A percentile compares a stretch with the other conserved stretches of the same genome.
phyloP scores from a whole-genome alignment of 352 stramenopile genomes.

The Phytophthora pistaciae region DNA sequence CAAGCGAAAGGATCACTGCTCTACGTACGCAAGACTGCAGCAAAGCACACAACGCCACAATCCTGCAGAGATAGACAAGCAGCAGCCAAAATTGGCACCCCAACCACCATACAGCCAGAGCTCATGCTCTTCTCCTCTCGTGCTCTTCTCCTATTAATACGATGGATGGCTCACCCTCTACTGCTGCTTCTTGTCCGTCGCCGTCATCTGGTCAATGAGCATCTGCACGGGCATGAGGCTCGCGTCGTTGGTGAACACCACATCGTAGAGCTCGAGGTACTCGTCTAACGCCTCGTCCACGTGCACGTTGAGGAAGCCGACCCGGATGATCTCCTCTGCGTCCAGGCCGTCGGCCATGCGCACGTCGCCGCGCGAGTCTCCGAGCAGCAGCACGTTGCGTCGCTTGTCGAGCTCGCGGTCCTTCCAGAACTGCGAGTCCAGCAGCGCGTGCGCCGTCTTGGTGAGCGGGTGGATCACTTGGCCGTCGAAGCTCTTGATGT shows the following conservation, averaged over 20 bases:
- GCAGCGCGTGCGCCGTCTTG: conserved; percentile 78
- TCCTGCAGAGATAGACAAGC: conserved; percentile 25
- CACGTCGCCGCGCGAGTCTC: conserved; percentile 71
- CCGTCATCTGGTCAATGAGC: conserved; percentile 48
- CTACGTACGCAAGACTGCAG: conserved; percentile 19
- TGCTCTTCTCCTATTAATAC: conserved; percentile 34
- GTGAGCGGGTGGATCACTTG: conserved; percentile 79
- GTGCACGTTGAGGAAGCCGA: conserved; percentile 77
- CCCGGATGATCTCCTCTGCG: conserved; percentile 66
- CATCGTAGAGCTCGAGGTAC: conserved; percentile 64
- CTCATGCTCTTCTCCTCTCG: background rate
- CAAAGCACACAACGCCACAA: conserved; percentile 27
- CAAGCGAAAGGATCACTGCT: conserved; percentile 32
- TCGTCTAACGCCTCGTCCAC: conserved; percentile 65
- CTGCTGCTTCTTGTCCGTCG: background rate
- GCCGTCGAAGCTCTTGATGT: conserved; percentile 66
- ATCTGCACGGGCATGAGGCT: conserved; percentile 54
- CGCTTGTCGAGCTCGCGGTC: conserved; percentile 60
- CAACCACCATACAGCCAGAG: conserved; percentile 11
- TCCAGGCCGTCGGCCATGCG: conserved; percentile 68
- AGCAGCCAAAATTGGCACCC: conserved; percentile 26
- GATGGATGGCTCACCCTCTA: conserved; percentile 2
- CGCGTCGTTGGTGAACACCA: conserved; percentile 69
- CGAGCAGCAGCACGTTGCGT: conserved; percentile 72
- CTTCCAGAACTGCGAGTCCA: conserved; percentile 69